phyloP scores from a whole-genome alignment of 73 alveolate species.

The Vitrella brassicaformis region DNA sequence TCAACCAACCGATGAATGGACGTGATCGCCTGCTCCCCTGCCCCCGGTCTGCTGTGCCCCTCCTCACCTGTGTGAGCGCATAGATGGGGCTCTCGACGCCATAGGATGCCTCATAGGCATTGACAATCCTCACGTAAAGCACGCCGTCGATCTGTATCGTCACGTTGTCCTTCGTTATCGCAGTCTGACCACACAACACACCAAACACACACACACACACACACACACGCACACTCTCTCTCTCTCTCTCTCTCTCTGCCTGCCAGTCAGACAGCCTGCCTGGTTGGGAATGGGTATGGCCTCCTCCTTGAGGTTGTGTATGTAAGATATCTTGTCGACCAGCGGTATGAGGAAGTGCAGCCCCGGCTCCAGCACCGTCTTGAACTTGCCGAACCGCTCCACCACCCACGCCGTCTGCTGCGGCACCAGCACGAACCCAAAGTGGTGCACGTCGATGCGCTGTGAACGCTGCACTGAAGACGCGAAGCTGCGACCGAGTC shows the following conservation, averaged over 20 bases:
- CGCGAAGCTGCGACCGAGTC: too few relatives aligned
- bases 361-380: constrained; percentile 58
- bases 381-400: constrained; percentile 73
- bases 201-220: too few relatives aligned
- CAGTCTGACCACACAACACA: too few relatives aligned
- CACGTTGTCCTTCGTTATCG: constrained; percentile 79
- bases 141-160: constrained; percentile 70
- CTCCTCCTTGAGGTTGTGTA: constrained; percentile 65
- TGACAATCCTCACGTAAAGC: constrained; percentile 52
- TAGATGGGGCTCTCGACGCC: constrained; percentile 43
- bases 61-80: constrained; percentile 37
- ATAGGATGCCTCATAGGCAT: constrained; percentile 67
- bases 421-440: constrained; percentile 58
- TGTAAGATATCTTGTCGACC: constrained; percentile 55
- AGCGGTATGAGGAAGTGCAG: constrained; percentile 62
- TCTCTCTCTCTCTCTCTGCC: too few relatives aligned
- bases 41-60: too few relatives aligned
- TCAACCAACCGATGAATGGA: too few relatives aligned
- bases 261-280: too few relatives aligned
- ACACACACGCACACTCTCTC: too few relatives aligned
- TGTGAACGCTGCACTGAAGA: background rate
- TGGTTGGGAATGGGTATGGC: too few relatives aligned
- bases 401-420: constrained; percentile 63
- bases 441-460: background rate
- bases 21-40: too few relatives aligned